These are phyloP conservation scores for Hypholoma fasciculare DNA, from an alignment of 768 basidiomycete species.

Conservation along the genomic window DNA sequence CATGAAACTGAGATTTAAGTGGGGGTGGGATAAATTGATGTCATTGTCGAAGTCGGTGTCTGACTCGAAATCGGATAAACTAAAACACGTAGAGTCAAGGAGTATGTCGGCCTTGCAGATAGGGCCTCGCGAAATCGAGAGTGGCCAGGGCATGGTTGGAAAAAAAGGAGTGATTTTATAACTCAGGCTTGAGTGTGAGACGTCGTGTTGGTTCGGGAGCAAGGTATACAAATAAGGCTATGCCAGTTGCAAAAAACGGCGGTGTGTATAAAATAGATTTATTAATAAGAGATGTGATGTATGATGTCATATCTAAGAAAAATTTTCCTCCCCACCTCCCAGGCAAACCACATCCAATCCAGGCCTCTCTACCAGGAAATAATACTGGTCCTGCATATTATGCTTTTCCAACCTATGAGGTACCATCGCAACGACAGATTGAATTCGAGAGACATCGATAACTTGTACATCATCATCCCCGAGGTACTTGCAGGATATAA, in stretches of 20 bases:
- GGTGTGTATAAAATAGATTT: not conserved
- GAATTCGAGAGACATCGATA: constrained; percentile 3
- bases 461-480: constrained; percentile 4
- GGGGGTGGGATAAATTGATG: not conserved
- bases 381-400: not conserved
- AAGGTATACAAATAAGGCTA: not conserved
- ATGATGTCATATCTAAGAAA: not conserved
- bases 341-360: constrained; percentile 1
- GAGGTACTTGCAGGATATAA: constrained; percentile 4
- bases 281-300: not conserved
- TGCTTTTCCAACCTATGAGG: constrained; percentile 1
- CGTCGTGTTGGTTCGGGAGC: not conserved
- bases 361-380: constrained; percentile 4
- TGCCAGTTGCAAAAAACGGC: constrained; percentile 1
- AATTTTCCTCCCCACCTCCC: not conserved
- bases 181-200: not conserved
- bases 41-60: not conserved
- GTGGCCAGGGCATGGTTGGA: not conserved
- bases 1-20: not conserved
- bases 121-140: not conserved
- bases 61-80: not conserved
- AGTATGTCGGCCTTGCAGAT: not conserved
- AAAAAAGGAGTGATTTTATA: not conserved
- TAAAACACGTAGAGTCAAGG: constrained; percentile 5
- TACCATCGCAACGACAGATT: constrained; percentile 7